Conservation (phyloP, 495 filamentous ascomycete species). For the Neurospora sp. region DNA sequence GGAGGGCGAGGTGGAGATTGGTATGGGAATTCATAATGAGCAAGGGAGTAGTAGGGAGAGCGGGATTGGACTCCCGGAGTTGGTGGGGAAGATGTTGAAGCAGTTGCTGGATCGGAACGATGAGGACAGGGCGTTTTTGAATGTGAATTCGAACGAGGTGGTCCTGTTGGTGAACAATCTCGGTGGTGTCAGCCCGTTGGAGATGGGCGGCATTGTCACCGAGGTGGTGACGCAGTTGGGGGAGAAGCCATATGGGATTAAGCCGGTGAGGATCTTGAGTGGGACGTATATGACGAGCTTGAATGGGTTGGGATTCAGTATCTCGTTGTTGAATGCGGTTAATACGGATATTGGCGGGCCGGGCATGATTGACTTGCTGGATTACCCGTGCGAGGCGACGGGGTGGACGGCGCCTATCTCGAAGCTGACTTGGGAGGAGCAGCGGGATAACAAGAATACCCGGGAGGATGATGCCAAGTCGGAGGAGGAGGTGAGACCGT, state of each 20-base stretch:
- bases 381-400: slow-evolving; percentile 72
- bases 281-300: slow-evolving; percentile 79
- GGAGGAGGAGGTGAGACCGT: slow-evolving; percentile 45
- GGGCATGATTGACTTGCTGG: slow-evolving; percentile 77
- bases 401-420: slow-evolving; percentile 74
- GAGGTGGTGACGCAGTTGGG: slow-evolving; percentile 73
- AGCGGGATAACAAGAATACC: slow-evolving; percentile 28
- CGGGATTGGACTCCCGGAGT: slow-evolving; percentile 50
- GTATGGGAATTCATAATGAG: slow-evolving; percentile 99
- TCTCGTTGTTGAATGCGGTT: slow-evolving; percentile 69
- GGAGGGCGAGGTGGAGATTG: slow-evolving; percentile 75
- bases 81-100: slow-evolving; percentile 69
- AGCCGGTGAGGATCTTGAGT: slow-evolving; percentile 55
- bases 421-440: slow-evolving; percentile 49
- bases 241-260: slow-evolving; percentile 53
- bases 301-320: slow-evolving; percentile 87
- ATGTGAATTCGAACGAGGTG: slow-evolving; percentile 51
- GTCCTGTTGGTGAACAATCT: slow-evolving; percentile 89
- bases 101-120: slow-evolving; percentile 74
- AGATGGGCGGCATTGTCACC: slow-evolving; percentile 80
- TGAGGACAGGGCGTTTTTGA: slow-evolving; percentile 70
- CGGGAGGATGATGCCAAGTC: slow-evolving; percentile 28
- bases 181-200: slow-evolving; percentile 80
- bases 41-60: slow-evolving; percentile 64
- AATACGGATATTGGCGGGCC: slow-evolving; percentile 73